These are phyloP conservation scores for Dioscorea alata DNA, from an alignment of 106 monocot species.

Conservation along the genomic window DNA sequence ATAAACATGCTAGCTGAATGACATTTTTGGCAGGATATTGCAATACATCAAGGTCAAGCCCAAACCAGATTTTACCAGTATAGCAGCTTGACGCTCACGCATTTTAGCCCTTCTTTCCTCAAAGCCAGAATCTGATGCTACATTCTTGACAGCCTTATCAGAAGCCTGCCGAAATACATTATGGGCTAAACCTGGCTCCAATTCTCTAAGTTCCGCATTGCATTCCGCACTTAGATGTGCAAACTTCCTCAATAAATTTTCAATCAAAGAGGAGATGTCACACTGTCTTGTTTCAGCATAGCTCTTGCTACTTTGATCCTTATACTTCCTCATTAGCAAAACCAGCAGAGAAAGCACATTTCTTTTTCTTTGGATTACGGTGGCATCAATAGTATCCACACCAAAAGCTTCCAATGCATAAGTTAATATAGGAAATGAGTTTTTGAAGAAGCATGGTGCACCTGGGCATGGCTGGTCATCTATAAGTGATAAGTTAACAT, in stretches of 20 bases:
- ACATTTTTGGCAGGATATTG: too few relatives aligned
- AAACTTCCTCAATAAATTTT: slow-evolving; percentile 71
- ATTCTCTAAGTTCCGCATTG: slow-evolving; percentile 35
- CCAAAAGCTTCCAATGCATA: slow-evolving; percentile 48
- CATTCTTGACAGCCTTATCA: slow-evolving; percentile 9
- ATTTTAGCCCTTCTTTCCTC: slow-evolving; percentile 56
- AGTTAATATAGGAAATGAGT: slow-evolving; percentile 37
- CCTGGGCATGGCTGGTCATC: background rate
- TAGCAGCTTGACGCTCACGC: slow-evolving; percentile 78
- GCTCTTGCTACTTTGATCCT: slow-evolving; percentile 39
- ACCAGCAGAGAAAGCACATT: slow-evolving; percentile 73
- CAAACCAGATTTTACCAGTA: slow-evolving; percentile 44
- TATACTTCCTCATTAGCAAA: slow-evolving; percentile 57
- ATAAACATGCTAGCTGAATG: too few relatives aligned
- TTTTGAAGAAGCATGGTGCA: slow-evolving; percentile 1
- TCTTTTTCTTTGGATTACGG: slow-evolving; percentile 30
- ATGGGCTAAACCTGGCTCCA: slow-evolving; percentile 55
- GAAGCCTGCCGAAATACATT: slow-evolving; percentile 13
- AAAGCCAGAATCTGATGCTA: slow-evolving; percentile 30
- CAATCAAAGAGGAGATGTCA: slow-evolving; percentile 58
- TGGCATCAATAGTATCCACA: slow-evolving; percentile 12
- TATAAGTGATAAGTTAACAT: background rate
- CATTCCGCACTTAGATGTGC: slow-evolving; percentile 48
- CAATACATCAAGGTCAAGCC: too few relatives aligned
- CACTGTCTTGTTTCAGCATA: slow-evolving; percentile 44